Conservation (phyloP, 441 rosid genomes). For the Manihot esculenta region DNA sequence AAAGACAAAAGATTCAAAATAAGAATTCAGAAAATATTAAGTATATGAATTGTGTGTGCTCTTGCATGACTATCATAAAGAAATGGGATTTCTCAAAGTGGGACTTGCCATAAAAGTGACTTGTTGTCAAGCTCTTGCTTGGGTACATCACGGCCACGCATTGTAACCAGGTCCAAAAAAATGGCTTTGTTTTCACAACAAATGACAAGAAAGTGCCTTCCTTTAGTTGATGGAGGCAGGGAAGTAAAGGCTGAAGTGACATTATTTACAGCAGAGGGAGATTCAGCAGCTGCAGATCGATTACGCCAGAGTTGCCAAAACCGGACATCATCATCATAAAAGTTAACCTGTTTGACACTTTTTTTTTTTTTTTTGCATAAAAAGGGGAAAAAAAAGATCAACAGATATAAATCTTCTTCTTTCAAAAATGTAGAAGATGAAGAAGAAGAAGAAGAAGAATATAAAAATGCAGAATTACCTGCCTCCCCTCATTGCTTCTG, state of each 20-base stretch:
- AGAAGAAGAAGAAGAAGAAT: neutral
- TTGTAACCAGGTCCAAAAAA: slow-evolving; percentile 93
- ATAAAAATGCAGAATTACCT: slow-evolving; percentile 43
- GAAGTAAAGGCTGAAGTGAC: slow-evolving; percentile 81
- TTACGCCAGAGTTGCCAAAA: slow-evolving; percentile 96
- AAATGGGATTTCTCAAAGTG: neutral
- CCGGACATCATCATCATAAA: slow-evolving; percentile 93
- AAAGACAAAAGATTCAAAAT: no score
- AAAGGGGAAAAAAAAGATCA: slow-evolving; percentile 6
- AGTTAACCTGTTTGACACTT: slow-evolving; percentile 96
- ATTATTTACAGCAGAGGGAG: slow-evolving; percentile 79
- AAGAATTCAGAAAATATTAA: neutral
- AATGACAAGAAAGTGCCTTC: slow-evolving; percentile 94
- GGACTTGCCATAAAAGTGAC: slow-evolving; percentile 82
- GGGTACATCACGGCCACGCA: slow-evolving; percentile 98
- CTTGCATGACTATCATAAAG: neutral
- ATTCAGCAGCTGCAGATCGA: slow-evolving; percentile 91
- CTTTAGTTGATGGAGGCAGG: slow-evolving; percentile 89
- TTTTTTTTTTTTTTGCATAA: no score
- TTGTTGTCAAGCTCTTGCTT: slow-evolving; percentile 96
- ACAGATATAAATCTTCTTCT: neutral
- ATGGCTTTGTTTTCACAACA: slow-evolving; percentile 97
- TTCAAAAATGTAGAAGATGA: neutral
- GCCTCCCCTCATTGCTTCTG: slow-evolving; percentile 96
- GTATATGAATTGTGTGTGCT: neutral